Base-by-base conservation (phyloP, 768 basidiomycete genomes). In the Melanogaster broomeanus region DNA sequence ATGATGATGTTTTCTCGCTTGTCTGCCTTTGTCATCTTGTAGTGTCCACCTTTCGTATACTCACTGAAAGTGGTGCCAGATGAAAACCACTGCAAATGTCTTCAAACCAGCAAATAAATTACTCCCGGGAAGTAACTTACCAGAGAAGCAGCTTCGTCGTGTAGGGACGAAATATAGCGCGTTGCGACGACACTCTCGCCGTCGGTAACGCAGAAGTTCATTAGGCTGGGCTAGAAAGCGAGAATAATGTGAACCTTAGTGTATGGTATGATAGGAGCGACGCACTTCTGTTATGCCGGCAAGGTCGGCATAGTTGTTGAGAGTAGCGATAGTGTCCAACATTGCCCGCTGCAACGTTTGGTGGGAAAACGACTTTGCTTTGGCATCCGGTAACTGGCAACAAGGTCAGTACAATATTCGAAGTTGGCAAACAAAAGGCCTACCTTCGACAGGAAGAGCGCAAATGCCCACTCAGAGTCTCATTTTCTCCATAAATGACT, bases 381-480 rank as follows among this genome's bases (percentile, higher is more conserved):
- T 79, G 3, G 90, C 82, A 63, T 95, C 83, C 39, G 87, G 87
- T 22, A 95, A 80, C 93, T 95, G 60, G 10, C 35, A 38, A 30
- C 19, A n/a, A 34, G 8, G 49, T 62, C 45, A 57, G 57, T 41
- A 19, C 31, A 13, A 43, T 12, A 27, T 42, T 52, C 30, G 25
- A 42, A 27, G 22, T 41, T 41, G 13, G 40, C 33, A 22, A 21
- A 6, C 6, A 27, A 56, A 4, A 18, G 52, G 34, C 47, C 56
- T 55, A 84, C 91, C 74, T 87, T 90, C 3, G 94, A 91, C 27
- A 98, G 70, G 67, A 95, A 90, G 45, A 96, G 72, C 8, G 91
- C 94, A 65, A 98, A 99, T 6, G 92, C 88, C 94, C 95, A 98
- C 76, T 99, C 95, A 4, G 93, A 95, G 71, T 99, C 96, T 42